Percentiles rank a stretch among this genome's conserved stretches.
Evolutionary conservation across 2,329 filamentous ascomycete species (phyloP).

Genomic region (Hymenoscyphus fructigenus): DNA sequence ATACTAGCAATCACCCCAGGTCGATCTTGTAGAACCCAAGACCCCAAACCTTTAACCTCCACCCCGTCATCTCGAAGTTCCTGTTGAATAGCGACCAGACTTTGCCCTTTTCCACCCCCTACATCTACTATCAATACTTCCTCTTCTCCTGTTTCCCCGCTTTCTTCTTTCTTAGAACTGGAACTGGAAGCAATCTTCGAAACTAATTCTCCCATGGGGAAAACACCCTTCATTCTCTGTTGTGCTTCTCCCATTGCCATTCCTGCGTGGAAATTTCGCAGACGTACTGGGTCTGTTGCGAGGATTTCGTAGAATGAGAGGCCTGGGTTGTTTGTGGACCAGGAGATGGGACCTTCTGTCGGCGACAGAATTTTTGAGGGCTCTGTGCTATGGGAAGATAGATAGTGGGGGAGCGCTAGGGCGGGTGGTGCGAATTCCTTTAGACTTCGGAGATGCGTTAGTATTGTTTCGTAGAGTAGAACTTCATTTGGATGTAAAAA

Average conservation of each 20-base stretch:
- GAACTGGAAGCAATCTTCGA: background rate
- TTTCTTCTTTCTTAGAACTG: slow-evolving; percentile 4
- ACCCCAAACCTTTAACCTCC: background rate
- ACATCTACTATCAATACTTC: slow-evolving; percentile 24
- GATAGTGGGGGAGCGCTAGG: slow-evolving; percentile 14
- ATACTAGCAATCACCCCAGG: slow-evolving; percentile 13
- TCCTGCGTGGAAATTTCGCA: slow-evolving; percentile 30
- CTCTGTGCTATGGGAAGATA: slow-evolving; percentile 15
- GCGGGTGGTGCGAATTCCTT: background rate
- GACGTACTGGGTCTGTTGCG: slow-evolving; percentile 25
- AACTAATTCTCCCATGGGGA: slow-evolving; percentile 10
- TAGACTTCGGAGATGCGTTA: background rate
- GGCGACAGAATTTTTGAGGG: slow-evolving; percentile 14
- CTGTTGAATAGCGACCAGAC: slow-evolving; percentile 23
- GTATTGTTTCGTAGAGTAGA: too few relatives aligned
- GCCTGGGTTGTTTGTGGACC: slow-evolving; percentile 26
- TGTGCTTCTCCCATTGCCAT: slow-evolving; percentile 15
- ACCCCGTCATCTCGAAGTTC: slow-evolving; percentile 12
- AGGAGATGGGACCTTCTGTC: slow-evolving; percentile 25
- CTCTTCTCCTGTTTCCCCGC: background rate
- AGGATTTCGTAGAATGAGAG: slow-evolving; percentile 32
- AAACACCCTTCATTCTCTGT: slow-evolving; percentile 11
- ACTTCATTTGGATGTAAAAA: background rate
- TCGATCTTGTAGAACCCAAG: slow-evolving; percentile 14
- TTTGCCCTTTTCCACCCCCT: slow-evolving; percentile 27